Conservation (phyloP, 108 stramenopile genomes). For the Parietichytrium sp. region DNA sequence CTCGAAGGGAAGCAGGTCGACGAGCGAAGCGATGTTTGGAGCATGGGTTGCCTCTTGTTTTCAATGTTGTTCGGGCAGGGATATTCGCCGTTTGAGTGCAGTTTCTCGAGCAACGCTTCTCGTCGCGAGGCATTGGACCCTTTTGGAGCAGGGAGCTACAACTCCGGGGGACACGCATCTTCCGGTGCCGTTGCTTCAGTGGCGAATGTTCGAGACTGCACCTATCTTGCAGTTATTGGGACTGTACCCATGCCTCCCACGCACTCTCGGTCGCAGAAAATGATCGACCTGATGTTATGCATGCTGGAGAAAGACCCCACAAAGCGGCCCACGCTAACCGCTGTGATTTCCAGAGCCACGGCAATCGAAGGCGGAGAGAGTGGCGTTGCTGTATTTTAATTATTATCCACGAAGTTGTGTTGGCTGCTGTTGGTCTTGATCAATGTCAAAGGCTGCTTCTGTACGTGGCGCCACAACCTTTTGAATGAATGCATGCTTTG, state of each 20-base stretch:
- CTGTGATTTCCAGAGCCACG: no score
- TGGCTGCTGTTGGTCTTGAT: no score
- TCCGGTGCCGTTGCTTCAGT: background rate
- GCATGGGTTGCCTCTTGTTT: slow-evolving; percentile 45
- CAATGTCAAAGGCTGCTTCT: no score
- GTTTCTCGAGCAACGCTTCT: no score
- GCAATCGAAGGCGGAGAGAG: no score
- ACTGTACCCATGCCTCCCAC: background rate
- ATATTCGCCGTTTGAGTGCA: slow-evolving; percentile 47
- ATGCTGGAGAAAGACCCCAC: background rate
- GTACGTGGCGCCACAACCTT: no score
- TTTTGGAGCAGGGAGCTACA: no score
- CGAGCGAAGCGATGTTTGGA: slow-evolving; percentile 45
- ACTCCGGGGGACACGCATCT: background rate
- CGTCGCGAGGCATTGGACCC: no score
- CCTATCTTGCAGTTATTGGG: slow-evolving; percentile 19
- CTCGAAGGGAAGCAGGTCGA: background rate
- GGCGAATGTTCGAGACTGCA: slow-evolving; percentile 1
- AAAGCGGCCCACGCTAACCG: slow-evolving; percentile 32
- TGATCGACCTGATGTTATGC: background rate
- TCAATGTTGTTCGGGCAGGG: slow-evolving; percentile 43
- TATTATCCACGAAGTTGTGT: no score
- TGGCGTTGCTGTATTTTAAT: no score
- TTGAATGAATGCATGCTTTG: no score
- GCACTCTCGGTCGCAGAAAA: background rate